Conservation (phyloP, 2,329 filamentous ascomycete species). For the Neonectria neomacrospora region DNA sequence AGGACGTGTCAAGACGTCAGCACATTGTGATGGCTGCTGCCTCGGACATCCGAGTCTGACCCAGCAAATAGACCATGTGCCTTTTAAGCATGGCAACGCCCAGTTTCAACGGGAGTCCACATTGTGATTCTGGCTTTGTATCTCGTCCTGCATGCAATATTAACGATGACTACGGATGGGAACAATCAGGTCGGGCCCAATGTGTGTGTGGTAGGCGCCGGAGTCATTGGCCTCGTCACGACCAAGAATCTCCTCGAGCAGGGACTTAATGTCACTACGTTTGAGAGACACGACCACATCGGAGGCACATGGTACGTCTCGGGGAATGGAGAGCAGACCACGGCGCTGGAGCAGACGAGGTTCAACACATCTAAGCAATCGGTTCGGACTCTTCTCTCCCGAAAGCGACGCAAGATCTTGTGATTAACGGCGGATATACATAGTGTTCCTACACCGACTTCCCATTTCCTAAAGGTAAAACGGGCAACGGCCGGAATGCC, state of each 20-base stretch:
- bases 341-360: slow-evolving; percentile 48
- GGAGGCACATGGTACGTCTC: slow-evolving; percentile 57
- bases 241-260: slow-evolving; percentile 57
- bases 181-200: slow-evolving; percentile 33
- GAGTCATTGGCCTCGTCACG: slow-evolving; percentile 52
- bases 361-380: slow-evolving; percentile 47
- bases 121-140: no score
- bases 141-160: not conserved
- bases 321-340: slow-evolving; percentile 47
- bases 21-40: not conserved
- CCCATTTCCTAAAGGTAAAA: slow-evolving; percentile 47
- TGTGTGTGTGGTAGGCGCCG: slow-evolving; percentile 47
- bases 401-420: not conserved
- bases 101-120: not conserved
- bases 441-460: slow-evolving; percentile 50
- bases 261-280: slow-evolving; percentile 54
- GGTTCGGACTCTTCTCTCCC: slow-evolving; percentile 30
- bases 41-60: not conserved
- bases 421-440: slow-evolving; percentile 11
- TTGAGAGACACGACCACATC: slow-evolving; percentile 54
- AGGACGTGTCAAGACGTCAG: not conserved
- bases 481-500: not conserved
- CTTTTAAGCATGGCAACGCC: not conserved
- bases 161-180: slow-evolving; percentile 29
- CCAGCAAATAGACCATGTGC: not conserved